phyloP scores from a whole-genome alignment of 805 yeast genomes.

The Cyberlindnera americana region DNA sequence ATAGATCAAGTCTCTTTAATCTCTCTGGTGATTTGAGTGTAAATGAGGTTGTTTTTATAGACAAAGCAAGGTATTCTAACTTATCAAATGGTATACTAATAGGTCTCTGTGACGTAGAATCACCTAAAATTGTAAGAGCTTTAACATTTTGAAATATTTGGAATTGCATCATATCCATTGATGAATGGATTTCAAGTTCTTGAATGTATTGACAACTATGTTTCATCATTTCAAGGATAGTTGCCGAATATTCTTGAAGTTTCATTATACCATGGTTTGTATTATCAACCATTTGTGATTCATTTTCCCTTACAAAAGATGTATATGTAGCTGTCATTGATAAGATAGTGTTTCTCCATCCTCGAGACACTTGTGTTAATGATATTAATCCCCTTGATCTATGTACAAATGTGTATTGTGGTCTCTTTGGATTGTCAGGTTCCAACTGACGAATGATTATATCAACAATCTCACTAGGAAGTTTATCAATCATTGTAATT shows the following conservation, averaged over 20 bases:
- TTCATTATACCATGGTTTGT: neutral
- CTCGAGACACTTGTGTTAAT: constrained; percentile 13
- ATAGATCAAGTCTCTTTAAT: constrained; percentile 15
- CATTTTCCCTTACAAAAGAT: constrained; percentile 16
- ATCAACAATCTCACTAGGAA: constrained; percentile 15
- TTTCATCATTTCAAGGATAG: neutral
- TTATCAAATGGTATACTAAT: neutral
- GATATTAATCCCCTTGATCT: constrained; percentile 3
- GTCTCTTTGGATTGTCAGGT: constrained; percentile 3
- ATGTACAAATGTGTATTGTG: constrained; percentile 15
- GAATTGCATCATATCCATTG: constrained; percentile 1
- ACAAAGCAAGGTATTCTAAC: constrained; percentile 15
- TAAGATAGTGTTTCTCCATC: constrained; percentile 8
- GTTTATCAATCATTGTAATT: constrained; percentile 9
- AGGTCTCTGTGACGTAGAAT: neutral
- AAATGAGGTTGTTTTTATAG: neutral
- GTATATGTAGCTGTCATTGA: constrained; percentile 8
- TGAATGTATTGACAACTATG: constrained; percentile 5
- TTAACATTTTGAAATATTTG: constrained; percentile 4
- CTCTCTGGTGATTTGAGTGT: neutral
- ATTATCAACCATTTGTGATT: constrained; percentile 2
- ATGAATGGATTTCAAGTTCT: constrained; percentile 9
- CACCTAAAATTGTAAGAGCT: constrained; percentile 19
- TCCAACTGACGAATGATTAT: constrained; percentile 4
- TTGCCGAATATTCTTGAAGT: neutral